Evolutionary conservation across 2,329 filamentous ascomycete species (phyloP), one percentile per base, ranked within the genome.

Genomic region (Blastomyces emzantsi): DNA sequence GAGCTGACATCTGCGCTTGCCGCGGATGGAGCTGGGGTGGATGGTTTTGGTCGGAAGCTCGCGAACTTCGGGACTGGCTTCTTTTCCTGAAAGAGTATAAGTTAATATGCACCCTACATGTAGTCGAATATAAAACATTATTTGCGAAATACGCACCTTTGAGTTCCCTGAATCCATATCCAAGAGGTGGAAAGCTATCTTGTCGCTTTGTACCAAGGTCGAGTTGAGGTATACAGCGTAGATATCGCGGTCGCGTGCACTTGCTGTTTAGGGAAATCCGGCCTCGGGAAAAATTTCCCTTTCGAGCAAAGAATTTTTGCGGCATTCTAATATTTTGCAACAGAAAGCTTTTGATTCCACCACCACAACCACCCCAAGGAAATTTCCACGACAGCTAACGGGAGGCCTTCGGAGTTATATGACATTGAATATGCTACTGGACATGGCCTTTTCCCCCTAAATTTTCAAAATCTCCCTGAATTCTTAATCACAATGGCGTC

Each of bases 1-100:
- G 63, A 61, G 62, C 49, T 52, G 28, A 30, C 45, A 11, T 61
- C 49, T 22, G n/a, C n/a, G 7, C 7, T 52, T 8, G 33, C 28
- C 22, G 61, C 30, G 17, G 60, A 25, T 45, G 13, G n/a, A 19
- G 51, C 45, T n/a, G n/a, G n/a, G 13, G 45, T 28, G 47, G 61
- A 9, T 36, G 17, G 28, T 65, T 81, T 82, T 65, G 82, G 83
- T 68, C 83, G 87, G 78, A 92, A 93, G 66, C 89, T 92, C 25
- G 85, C 80, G 71, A 93, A 92, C 69, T 87, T 90, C 11, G 90
- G 89, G 28, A 89, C 79, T 51, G 72, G 66, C 65, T 75, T 73
- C 63, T 74, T 76, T 64, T 72, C 74, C 72, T 76, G 60, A 8
- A 64, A 60, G 39, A 25, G 45, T 8, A 30, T 64, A n/a, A 66